Conservation (phyloP, 768 basidiomycete genomes). For the Tulasnella sp. region DNA sequence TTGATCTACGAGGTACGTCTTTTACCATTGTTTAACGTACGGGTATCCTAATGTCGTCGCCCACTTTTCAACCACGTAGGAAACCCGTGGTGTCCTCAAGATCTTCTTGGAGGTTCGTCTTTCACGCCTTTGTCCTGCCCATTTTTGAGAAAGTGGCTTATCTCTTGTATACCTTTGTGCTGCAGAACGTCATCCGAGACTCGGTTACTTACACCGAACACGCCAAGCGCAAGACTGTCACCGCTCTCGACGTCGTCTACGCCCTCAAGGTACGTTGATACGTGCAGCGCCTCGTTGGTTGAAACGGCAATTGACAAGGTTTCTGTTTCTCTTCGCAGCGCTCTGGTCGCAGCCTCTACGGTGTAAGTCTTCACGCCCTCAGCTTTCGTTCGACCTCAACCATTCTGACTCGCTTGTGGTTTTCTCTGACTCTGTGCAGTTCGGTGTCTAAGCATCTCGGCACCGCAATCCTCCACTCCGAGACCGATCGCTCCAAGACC, state of each 20-base stretch:
- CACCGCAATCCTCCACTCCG: not conserved
- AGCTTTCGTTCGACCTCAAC: not conserved
- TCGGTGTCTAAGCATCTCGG: constrained; percentile 13
- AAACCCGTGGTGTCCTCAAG: constrained; percentile 92
- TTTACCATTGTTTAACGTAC: not conserved
- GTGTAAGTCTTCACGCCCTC: constrained; percentile 30
- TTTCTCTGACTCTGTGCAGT: constrained; percentile 9
- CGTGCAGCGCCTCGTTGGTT: not conserved
- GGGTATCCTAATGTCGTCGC: not conserved
- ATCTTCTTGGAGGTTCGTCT: constrained; percentile 72
- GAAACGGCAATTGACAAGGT: not conserved
- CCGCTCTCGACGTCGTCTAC: constrained; percentile 89
- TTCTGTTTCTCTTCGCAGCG: constrained; percentile 34
- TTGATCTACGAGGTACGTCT: constrained; percentile 71
- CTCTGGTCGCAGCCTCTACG: constrained; percentile 46
- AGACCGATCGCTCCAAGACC: not conserved
- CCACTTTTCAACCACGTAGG: constrained; percentile 36
- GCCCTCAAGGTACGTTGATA: constrained; percentile 53
- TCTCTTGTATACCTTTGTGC: not conserved
- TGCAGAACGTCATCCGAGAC: constrained; percentile 72
- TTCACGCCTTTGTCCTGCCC: not conserved
- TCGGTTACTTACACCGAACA: constrained; percentile 99
- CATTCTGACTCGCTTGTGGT: constrained; percentile 10
- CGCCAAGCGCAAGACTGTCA: constrained; percentile 93
- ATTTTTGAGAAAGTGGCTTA: not conserved